Evolutionary conservation across 2,329 filamentous ascomycete species (phyloP), one percentile per base, ranked within the genome.

Genomic region (Dactylella cylindrospora): DNA sequence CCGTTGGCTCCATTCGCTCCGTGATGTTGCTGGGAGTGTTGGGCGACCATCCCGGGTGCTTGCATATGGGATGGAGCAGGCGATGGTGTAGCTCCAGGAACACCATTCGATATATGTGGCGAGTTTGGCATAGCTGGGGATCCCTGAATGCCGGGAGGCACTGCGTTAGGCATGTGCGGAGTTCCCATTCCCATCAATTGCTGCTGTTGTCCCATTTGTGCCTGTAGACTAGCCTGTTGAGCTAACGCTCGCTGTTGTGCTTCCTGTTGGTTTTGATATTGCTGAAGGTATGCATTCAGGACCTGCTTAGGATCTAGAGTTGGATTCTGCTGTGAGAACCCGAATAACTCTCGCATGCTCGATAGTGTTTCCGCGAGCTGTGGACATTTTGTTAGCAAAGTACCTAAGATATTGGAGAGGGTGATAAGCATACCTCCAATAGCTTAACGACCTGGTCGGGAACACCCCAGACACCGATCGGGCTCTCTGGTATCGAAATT

Each of bases 1-100:
- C 54, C 66, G 52, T 67, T 68, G 36, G 66, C 68, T 53, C 66
- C 68, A 41, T 67, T 69, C 28, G 68, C 66, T 64, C 67, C 68
- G 69, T 82, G 84, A 31, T 83, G 83, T 70, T 85, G 83, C 70
- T 85, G 83, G 70, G 82, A 85, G 65, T 81, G 80, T 70, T 85
- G 82, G 61, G 82, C 74, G 70, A 83, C 80, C 83, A 85, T 85
- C 64, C 77, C 76, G 17, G 82, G 82, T 45, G 82, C 80, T 70
- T 83, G 80, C 77, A 84, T 83, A 46, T 79, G 76, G 12, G 79
- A 81, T 10, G 79, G 78, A 13, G 80, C 81, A 6, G 83, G 83
- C 70, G 67, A 68, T 52, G 68, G 66, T 49, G 68, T 66, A 43
- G 67, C 67, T 61, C 64, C 59, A 33, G 52, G 51, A 20, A 61